Base-by-base conservation (phyloP, 352 stramenopile species). In the Pythium phragmiticola region DNA sequence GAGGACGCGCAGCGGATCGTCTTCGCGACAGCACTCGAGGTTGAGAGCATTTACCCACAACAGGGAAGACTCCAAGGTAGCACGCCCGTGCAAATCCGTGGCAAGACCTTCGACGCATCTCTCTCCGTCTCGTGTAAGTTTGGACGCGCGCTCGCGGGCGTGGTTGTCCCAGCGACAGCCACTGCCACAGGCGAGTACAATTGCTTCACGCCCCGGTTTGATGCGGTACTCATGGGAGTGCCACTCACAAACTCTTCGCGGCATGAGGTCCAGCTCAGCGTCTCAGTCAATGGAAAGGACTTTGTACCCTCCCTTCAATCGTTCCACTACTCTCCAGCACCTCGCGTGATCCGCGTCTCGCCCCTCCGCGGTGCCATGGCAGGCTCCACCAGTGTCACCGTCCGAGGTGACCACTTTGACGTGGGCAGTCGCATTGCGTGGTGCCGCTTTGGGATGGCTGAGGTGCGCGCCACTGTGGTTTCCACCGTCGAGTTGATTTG, bases 261-360 rank as follows among this genome's bases (percentile, higher is more conserved):
- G 12, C 28, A 46, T 16, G 45, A 54, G 6, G 57, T 71, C 6
- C 19, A 50, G 13, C 1, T 60, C 1, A 41, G 51, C 45, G 21
- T 95, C 14, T 93, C 87, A 0, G 68, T 91, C 4, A 96, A 97
- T 49, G 77, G 76, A 7, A 74, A 79, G 23, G 75, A 95, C 47
- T 97, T 94, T 43, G 46, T 80, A 2, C 63, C 77, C 17, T 80
- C 75, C 0, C 26, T 65, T 11, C 72, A 78, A 1, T 57, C 39
- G 19, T 97, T 94, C 47, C 74, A 47, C 6, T 96, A 92, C 43
- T 49, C n/a, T 3, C 5, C 34, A 6, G 65, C 73, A 4, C 70
- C 83, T 16, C 66, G 74, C 41, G 68, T 97, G 0, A 36, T 68
- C 0, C 73, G 55, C 11, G 46, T 91, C 41, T 77, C 65, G 14